Percentiles rank a stretch among this genome's conserved stretches.
These are phyloP conservation scores for Trichoderma cornu-damae DNA, from an alignment of 2,329 filamentous ascomycete species.

Conservation along the genomic window DNA sequence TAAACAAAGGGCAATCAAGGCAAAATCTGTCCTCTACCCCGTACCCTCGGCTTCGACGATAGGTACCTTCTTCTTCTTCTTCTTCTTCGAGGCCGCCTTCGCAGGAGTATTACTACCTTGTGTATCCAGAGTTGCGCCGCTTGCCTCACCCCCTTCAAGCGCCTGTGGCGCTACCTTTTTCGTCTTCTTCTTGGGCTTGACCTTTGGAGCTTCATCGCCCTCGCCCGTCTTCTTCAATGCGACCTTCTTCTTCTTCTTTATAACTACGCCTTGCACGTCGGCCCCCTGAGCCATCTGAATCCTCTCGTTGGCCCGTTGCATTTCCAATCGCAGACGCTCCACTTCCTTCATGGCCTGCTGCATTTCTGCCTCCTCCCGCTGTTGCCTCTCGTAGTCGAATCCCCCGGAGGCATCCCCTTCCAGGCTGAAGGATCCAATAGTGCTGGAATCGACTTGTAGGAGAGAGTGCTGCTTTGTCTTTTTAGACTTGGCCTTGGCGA, in stretches of 20 bases:
- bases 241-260: constrained; percentile 64
- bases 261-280: constrained; percentile 58
- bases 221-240: constrained; percentile 35
- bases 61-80: constrained; percentile 42
- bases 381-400: constrained; percentile 60
- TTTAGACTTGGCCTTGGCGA: constrained; percentile 45
- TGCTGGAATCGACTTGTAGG: constrained; percentile 82
- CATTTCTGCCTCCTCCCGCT: constrained; percentile 84
- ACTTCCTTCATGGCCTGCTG: constrained; percentile 81
- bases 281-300: constrained; percentile 67
- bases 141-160: neutral
- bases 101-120: neutral
- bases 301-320: constrained; percentile 76
- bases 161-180: constrained; percentile 24
- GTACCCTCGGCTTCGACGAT: constrained; percentile 29
- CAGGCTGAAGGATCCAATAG: constrained; percentile 67
- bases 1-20: neutral
- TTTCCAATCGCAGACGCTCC: constrained; percentile 77
- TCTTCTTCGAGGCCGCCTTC: constrained; percentile 39
- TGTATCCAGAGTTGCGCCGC: neutral
- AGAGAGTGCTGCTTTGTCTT: constrained; percentile 59
- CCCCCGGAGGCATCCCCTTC: constrained; percentile 39
- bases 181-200: constrained; percentile 41
- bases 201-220: constrained; percentile 34
- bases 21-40: constrained; percentile 14